phyloP scores from a whole-genome alignment of 2,329 filamentous ascomycete species.

The Pseudogymnoascus sp. region DNA sequence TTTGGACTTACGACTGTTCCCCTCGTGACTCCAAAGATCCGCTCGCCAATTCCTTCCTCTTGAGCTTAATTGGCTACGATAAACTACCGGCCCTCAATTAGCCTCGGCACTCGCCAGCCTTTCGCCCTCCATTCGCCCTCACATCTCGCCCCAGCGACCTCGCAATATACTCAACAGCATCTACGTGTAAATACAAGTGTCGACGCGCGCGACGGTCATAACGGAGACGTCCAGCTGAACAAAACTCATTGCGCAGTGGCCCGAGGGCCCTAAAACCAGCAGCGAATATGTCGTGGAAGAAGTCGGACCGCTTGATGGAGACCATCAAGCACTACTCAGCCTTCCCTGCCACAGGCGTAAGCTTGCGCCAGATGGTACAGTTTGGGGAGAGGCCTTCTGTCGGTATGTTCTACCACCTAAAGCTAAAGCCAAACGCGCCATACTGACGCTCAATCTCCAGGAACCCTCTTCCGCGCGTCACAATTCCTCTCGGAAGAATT shows the following conservation, averaged over 20 bases:
- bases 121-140: neutral
- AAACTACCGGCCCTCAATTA: constrained; percentile 1
- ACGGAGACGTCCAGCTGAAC: neutral
- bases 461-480: constrained; percentile 91
- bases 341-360: constrained; percentile 94
- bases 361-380: constrained; percentile 97
- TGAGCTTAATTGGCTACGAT: neutral
- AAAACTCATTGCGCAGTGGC: constrained; percentile 17
- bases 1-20: neutral
- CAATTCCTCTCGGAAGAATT: constrained; percentile 98
- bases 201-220: neutral
- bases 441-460: constrained; percentile 35
- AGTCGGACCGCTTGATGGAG: constrained; percentile 82
- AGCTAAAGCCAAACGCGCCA: neutral
- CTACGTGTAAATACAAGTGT: neutral
- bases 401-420: constrained; percentile 44
- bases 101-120: neutral
- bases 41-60: neutral
- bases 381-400: constrained; percentile 91
- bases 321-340: constrained; percentile 95
- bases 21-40: neutral
- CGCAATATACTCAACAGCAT: neutral
- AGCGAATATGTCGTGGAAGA: constrained; percentile 81
- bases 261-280: constrained; percentile 20
- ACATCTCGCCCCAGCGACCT: neutral